Base-by-base conservation (phyloP, 73 alveolate species). In the Tetrahymena malaccensis region DNA sequence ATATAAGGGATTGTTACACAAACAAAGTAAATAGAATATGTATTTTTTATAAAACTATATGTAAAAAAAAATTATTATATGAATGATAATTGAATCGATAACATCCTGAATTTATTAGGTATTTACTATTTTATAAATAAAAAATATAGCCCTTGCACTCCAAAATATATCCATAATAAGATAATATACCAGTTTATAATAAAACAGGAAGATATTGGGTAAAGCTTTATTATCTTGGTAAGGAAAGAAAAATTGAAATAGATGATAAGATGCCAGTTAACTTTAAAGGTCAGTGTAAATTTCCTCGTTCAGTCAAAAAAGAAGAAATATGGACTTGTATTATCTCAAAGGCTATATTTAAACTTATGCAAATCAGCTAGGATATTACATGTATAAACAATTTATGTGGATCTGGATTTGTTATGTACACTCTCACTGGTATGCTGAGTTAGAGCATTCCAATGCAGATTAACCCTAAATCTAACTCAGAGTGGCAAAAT, bases 151-250 rank as follows among this genome's bases (percentile, higher is more conserved):
- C 97, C 85, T 96, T 99, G 10, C 97, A 98, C 97, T 96, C 98
- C 94, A 98, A 99, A 95, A 98, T 99, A n/a, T 99, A 97, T 95
- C 99, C 99, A 10, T 98, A 99, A 97, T 98, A 99, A 96, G 99
- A 99, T 96, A 99, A 99, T 21, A 98, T 97, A 35, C 99, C 99
- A 35, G 97, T 97, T 25, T 97, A 96, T 93, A 98, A 98, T 84
- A 99, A 99, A 2, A 94, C 97, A 95, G 99, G 99, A 4, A 99
- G 98, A 95, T 99, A 99, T 96, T 96, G 98, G 95, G 98, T 99
- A 25, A 99, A 98, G 94, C 95, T 99, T 43, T 97, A 98, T 94
- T 97, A 97, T 96, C 94, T 98, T 98, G 99, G 99, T 22, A 97
- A 97, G 93, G 99, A 98, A 94, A 98, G 99, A 97, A 98, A 98